phyloP scores from a whole-genome alignment of 176 grass and related monocot genomes.

The Rhynchospora pubera region DNA sequence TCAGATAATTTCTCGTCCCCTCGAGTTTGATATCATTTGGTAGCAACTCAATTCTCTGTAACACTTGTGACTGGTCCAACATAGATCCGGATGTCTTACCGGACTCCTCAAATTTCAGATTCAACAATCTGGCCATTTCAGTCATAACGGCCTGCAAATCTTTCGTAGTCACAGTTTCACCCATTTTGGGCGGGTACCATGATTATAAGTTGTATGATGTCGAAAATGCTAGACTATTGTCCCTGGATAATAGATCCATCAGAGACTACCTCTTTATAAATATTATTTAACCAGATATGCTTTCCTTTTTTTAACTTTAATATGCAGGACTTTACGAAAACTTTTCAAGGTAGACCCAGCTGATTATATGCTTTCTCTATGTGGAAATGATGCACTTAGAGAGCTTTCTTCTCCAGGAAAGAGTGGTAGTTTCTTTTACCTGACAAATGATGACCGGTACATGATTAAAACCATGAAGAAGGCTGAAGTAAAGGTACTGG shows the following conservation, averaged over 20 bases:
- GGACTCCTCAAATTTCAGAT: no score
- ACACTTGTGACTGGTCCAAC: no score
- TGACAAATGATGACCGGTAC: slow-evolving; percentile 74
- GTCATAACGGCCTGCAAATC: no score
- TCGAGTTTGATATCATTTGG: no score
- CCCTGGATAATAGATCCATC: background rate
- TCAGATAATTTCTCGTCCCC: no score
- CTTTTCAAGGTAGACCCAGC: slow-evolving; percentile 90
- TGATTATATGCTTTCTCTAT: slow-evolving; percentile 89
- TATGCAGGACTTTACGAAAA: slow-evolving; percentile 60
- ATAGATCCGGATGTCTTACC: no score
- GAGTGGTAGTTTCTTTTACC: slow-evolving; percentile 94
- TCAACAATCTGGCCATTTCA: no score
- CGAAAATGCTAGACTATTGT: background rate
- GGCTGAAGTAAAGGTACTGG: slow-evolving; percentile 66
- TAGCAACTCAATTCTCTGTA: no score
- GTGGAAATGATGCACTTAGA: slow-evolving; percentile 78
- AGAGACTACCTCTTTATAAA: background rate
- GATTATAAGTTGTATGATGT: background rate
- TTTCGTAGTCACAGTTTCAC: no score
- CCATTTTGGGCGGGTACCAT: background rate
- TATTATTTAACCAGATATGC: background rate
- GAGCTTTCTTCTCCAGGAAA: slow-evolving; percentile 90
- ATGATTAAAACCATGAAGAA: slow-evolving; percentile 99
- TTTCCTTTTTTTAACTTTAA: background rate